A percentile compares a stretch with the other conserved stretches of the same genome.
Conservation (phyloP, 495 filamentous ascomycete genomes). For the Glutinoglossum americanum region DNA sequence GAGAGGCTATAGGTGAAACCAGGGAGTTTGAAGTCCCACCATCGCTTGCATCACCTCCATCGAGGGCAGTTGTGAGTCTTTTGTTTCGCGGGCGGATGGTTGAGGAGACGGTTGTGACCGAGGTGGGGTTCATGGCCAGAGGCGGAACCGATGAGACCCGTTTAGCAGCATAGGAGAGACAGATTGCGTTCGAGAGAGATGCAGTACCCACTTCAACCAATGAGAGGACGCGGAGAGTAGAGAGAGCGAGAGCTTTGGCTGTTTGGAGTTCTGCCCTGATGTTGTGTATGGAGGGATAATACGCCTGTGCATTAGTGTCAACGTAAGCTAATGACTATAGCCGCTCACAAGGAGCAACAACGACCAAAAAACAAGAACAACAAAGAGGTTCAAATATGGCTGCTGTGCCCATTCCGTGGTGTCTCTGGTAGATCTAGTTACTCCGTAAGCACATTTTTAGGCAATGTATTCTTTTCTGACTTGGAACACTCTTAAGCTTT, state of each 20-base stretch:
- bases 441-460: no score
- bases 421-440: no score
- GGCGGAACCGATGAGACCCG: not conserved
- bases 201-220: not conserved
- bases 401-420: no score
- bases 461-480: no score
- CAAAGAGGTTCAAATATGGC: no score
- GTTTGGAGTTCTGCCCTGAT: not conserved
- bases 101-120: not conserved
- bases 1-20: not conserved
- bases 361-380: not conserved
- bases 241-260: not conserved
- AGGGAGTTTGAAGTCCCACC: not conserved
- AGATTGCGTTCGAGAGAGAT: not conserved
- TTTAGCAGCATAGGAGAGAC: not conserved
- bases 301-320: no score
- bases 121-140: not conserved
- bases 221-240: not conserved
- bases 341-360: not conserved
- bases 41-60: not conserved
- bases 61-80: not conserved
- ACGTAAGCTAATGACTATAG: no score
- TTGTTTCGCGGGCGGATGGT: slow-evolving; percentile 1
- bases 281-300: not conserved
- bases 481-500: no score